Base-by-base conservation (phyloP, 2,329 filamentous ascomycete species). In the Aspergillus versicolor region DNA sequence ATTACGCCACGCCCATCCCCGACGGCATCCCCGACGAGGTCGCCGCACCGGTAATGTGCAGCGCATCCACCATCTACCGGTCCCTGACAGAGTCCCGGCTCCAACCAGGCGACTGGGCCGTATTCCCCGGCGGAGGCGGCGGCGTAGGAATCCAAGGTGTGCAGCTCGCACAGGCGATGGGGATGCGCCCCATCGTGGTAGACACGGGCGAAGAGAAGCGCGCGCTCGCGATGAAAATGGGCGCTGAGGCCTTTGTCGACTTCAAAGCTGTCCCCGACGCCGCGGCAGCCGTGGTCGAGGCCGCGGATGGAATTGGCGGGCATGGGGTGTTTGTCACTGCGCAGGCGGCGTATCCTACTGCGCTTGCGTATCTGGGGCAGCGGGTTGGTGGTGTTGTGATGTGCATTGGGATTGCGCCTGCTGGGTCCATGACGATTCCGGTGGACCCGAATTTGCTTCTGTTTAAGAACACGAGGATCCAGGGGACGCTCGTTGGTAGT, bases 21-120 rank as follows among this genome's bases (percentile, higher is more conserved):
- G 80, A 85, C 34, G 81, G 79, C 0, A 78, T 86, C 0, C 69
- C 73, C 0, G 82, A 84, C 58, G 78, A 81, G 59, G 63, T 83
- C n/a, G 84, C 83, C 2, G 84, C 79, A 0, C 84, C 84, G 0
- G 79, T 86, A 57, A 85, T 86, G 82, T 87, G 84, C 70, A 79
- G 75, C 43, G 82, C 81, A 0, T 80, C 78, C 6, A 86, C 84
- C 1, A 82, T 85, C 59, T 84, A 86, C 67, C 78, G 81, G 3
- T 81, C 82, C 2, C 72, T 87, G 49, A 75, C 79, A 12, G 79
- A 83, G 41, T 81, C 79, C 0, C 75, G 73, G 2, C 70, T 84
- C 4, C 73, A 73, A 56, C 72, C 82, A 0, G 81, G 82, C 9
- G 73, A 84, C 49, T 85, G 80, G 80, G 80, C 81, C 1, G 67